phyloP scores from a whole-genome alignment of 106 monocot species.

The Acorus calamus region DNA sequence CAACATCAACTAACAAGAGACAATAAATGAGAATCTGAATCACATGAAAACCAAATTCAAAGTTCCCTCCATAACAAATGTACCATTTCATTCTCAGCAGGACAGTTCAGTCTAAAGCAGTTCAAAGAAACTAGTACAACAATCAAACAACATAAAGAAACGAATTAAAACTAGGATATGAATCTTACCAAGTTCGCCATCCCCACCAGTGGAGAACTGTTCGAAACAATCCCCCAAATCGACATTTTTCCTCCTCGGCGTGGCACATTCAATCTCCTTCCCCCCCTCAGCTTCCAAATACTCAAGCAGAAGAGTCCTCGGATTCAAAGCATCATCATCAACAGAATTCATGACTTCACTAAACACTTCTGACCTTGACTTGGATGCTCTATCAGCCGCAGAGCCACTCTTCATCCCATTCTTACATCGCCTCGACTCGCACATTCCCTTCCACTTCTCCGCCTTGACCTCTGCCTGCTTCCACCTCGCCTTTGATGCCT shows the following conservation, averaged over 20 bases:
- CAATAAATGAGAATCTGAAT: no score
- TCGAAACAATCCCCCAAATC: constrained; percentile 14
- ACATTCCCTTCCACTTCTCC: constrained; percentile 44
- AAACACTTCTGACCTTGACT: constrained; percentile 5
- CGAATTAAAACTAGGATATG: neutral
- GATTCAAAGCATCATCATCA: neutral
- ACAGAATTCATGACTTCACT: neutral
- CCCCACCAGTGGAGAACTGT: constrained; percentile 17
- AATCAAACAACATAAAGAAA: neutral
- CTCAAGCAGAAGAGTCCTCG: constrained; percentile 36
- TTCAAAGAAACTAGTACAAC: neutral
- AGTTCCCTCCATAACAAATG: no score
- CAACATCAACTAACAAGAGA: no score
- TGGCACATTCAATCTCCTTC: constrained; percentile 17
- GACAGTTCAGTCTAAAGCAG: neutral
- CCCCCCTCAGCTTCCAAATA: constrained; percentile 45
- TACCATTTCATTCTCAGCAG: no score
- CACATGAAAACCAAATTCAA: no score
- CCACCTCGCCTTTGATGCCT: constrained; percentile 53
- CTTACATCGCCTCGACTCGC: constrained; percentile 28
- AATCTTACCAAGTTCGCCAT: constrained; percentile 37
- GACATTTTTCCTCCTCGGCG: constrained; percentile 4
- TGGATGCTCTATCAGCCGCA: constrained; percentile 21
- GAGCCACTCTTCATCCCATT: neutral
- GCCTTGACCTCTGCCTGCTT: constrained; percentile 70